Percentiles rank a stretch among this genome's conserved stretches.
Conservation (phyloP, 371 early-diverging fungal genomes). For the Dinochytrium kinnereticum region DNA sequence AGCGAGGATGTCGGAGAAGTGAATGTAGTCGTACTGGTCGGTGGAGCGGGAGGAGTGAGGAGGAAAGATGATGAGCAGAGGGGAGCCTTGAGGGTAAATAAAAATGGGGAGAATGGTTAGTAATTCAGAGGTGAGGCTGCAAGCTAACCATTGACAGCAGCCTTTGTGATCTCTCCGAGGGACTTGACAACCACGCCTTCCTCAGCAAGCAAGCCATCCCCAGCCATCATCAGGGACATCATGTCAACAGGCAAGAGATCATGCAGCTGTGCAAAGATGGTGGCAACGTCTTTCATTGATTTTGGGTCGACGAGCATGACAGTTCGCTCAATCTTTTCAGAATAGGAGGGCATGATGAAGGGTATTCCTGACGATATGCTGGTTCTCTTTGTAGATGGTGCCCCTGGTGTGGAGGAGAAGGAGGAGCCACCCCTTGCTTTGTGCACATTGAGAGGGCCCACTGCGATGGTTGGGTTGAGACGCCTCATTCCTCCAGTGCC, state of each 20-base stretch:
- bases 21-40: not conserved
- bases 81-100: not conserved
- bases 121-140: too few species aligned
- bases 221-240: not conserved
- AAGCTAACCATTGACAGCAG: not conserved
- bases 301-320: not conserved
- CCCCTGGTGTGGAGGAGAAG: not conserved
- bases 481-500: too few species aligned
- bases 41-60: not conserved
- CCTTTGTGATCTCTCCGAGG: not conserved
- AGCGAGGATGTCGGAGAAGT: not conserved
- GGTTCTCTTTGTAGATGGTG: too few species aligned
- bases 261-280: not conserved
- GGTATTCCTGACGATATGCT: too few species aligned
- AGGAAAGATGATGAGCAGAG: not conserved
- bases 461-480: too few species aligned
- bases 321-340: not conserved
- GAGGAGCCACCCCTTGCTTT: not conserved
- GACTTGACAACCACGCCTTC: not conserved
- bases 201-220: not conserved
- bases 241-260: not conserved
- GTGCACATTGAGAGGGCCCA: not conserved
- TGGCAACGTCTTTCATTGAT: not conserved
- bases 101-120: too few species aligned
- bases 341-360: not conserved